Evolutionary conservation across 2,329 filamentous ascomycete species (phyloP).

Genomic region (Scedosporium minutisporum): DNA sequence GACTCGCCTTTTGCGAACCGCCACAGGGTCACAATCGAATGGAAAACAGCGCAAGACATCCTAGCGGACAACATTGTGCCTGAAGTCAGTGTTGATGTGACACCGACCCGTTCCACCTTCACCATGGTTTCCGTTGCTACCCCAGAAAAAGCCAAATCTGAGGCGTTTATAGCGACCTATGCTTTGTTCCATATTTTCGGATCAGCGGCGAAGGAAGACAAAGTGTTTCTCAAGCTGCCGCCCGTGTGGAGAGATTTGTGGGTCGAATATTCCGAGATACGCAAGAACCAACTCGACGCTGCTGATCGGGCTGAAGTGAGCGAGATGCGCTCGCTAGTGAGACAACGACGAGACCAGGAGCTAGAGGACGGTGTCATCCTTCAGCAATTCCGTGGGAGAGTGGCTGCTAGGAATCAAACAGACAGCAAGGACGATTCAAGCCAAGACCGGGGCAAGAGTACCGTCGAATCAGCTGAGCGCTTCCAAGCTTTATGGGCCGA

Average conservation of each 20-base stretch:
- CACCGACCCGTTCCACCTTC: slow-evolving; percentile 48
- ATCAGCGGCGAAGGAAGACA: slow-evolving; percentile 74
- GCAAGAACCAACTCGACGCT: slow-evolving; percentile 61
- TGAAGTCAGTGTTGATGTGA: slow-evolving; percentile 15
- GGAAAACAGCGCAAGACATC: slow-evolving; percentile 63
- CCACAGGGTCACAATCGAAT: slow-evolving; percentile 64
- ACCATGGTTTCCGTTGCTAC: slow-evolving; percentile 69
- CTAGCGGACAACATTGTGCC: slow-evolving; percentile 31
- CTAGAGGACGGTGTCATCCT: slow-evolving; percentile 67
- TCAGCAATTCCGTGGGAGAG: slow-evolving; percentile 62
- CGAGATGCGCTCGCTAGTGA: slow-evolving; percentile 59
- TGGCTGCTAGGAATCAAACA: slow-evolving; percentile 31
- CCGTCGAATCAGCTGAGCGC: slow-evolving; percentile 32
- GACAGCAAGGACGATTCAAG: slow-evolving; percentile 39
- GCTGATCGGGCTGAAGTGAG: slow-evolving; percentile 60
- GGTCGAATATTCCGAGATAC: slow-evolving; percentile 63
- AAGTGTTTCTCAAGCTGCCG: slow-evolving; percentile 68
- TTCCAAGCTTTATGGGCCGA: slow-evolving; percentile 51
- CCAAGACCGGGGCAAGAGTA: slow-evolving; percentile 32
- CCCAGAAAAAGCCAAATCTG: slow-evolving; percentile 69
- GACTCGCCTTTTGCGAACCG: slow-evolving; percentile 65
- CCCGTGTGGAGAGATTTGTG: slow-evolving; percentile 78
- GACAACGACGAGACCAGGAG: slow-evolving; percentile 58
- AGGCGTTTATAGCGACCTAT: slow-evolving; percentile 73
- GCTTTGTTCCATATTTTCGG: slow-evolving; percentile 76